These are phyloP conservation scores for Alternaria panax DNA, from an alignment of 2,329 filamentous ascomycete species.

Conservation along the genomic window DNA sequence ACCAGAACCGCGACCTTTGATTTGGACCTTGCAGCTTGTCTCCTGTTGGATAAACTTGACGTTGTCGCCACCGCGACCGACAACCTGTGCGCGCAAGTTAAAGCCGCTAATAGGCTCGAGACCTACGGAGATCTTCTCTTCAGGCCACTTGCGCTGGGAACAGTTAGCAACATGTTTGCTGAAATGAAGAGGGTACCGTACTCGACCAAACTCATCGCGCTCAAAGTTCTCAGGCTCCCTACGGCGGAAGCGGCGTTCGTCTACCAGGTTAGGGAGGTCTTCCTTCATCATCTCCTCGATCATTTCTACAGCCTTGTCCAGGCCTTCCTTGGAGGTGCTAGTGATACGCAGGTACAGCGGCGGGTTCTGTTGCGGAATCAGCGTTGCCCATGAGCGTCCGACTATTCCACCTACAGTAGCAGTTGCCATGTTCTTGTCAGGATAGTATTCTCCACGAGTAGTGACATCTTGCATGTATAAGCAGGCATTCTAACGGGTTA, in stretches of 20 bases:
- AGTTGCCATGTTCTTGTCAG: slow-evolving; percentile 97
- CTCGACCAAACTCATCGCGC: slow-evolving; percentile 87
- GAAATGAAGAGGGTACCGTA: slow-evolving; percentile 55
- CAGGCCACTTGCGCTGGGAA: slow-evolving; percentile 92
- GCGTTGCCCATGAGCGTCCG: neutral
- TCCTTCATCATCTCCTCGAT: slow-evolving; percentile 97
- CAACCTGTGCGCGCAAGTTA: slow-evolving; percentile 94
- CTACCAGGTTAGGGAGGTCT: slow-evolving; percentile 92
- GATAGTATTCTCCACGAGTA: slow-evolving; percentile 93
- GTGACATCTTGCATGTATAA: slow-evolving; percentile 91
- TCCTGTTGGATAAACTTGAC: slow-evolving; percentile 98
- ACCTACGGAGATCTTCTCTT: slow-evolving; percentile 89
- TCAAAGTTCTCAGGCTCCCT: slow-evolving; percentile 82
- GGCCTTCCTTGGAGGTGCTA: slow-evolving; percentile 87
- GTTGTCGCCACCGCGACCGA: slow-evolving; percentile 91
- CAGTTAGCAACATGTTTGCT: slow-evolving; percentile 32
- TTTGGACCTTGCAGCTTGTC: slow-evolving; percentile 94
- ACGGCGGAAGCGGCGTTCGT: slow-evolving; percentile 89
- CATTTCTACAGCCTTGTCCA: slow-evolving; percentile 84
- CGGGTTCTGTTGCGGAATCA: slow-evolving; percentile 70
- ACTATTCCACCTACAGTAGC: slow-evolving; percentile 68
- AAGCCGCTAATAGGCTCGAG: slow-evolving; percentile 93
- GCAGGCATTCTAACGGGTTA: slow-evolving; percentile 64
- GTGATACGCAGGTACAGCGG: slow-evolving; percentile 95
- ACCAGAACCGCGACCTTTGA: slow-evolving; percentile 94